phyloP scores from a whole-genome alignment of 2,329 filamentous ascomycete species.

The Leptographium galeiforme region DNA sequence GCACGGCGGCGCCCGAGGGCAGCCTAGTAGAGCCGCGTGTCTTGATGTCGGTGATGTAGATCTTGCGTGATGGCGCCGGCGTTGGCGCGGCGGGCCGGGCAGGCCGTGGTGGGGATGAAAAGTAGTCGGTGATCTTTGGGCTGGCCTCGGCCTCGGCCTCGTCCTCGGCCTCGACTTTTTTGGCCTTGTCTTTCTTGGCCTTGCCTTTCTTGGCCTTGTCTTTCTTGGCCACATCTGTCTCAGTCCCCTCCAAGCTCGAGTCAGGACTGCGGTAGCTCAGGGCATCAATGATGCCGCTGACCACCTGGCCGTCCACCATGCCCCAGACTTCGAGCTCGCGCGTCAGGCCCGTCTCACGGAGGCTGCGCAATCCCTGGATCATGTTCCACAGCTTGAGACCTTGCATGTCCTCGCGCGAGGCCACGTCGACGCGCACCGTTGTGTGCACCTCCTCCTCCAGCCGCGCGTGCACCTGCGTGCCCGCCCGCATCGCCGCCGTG shows the following conservation, averaged over 20 bases:
- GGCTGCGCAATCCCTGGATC: conserved; percentile 66
- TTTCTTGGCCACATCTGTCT: background rate
- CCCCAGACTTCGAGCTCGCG: conserved; percentile 80
- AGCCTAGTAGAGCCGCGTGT: conserved; percentile 55
- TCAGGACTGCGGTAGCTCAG: conserved; percentile 68
- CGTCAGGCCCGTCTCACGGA: conserved; percentile 58
- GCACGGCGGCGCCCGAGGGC: conserved; percentile 51
- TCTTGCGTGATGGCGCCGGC: conserved; percentile 13
- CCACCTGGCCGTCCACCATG: conserved; percentile 55
- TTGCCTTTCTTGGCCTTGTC: conserved; percentile 4
- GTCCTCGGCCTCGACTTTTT: too few relatives aligned
- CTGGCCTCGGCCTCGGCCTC: conserved; percentile 3
- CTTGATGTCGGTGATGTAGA: conserved; percentile 84
- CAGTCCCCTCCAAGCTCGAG: conserved; percentile 35
- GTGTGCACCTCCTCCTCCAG: conserved; percentile 79
- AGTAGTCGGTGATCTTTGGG: conserved; percentile 12
- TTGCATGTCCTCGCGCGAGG: conserved; percentile 68
- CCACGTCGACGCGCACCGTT: conserved; percentile 57
- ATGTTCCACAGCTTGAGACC: conserved; percentile 82
- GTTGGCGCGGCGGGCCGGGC: background rate
- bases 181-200: conserved; percentile 21
- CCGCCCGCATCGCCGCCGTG: conserved; percentile 74
- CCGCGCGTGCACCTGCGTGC: conserved; percentile 64
- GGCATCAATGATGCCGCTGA: conserved; percentile 85
- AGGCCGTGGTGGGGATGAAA: background rate